Base-by-base conservation (phyloP, 768 basidiomycete species). In the Cytidiella melzeri region DNA sequence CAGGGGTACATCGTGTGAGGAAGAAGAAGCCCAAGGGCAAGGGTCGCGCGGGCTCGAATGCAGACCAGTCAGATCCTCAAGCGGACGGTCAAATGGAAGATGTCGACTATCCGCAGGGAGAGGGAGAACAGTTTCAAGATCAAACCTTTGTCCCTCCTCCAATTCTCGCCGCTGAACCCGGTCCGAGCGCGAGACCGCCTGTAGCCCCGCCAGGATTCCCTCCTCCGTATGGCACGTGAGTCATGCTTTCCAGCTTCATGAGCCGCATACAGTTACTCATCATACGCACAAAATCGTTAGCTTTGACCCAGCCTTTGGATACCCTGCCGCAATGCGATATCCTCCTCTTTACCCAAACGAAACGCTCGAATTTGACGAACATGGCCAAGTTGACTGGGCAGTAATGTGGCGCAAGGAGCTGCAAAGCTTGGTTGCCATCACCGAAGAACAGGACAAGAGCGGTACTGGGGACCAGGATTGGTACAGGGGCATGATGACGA, bases 1-100 rank as follows among this genome's bases (percentile, higher is more conserved):
- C 90, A 3, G 90, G 90, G 28, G 90, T 92, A 26, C 90, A 92
- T 61, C 82, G 90, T 21, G 77, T 91, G 47, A 84, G 90, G 61
- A 92, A 92, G 70, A 92, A 91, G 75, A 88, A 90, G 61, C 74
- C 76, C 39, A 85, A 88, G 65, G 72, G 74, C 15, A 64, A 70
- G 28, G 19, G 27, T 28, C 12, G 51, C 45, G 62, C 44, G 30
- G 9, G 15, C 9, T 34, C 30, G 30, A 34, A 34, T 15, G 9
- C 30, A 34, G 30, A 34, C 9, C 30, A 34, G 30, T n/a, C n/a
- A n/a, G 30, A 34, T 15, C 30, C 30, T 7, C 30, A 34, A 15
- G 30, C 9, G 9, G 30, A 34, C 30, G n/a, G n/a, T n/a, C 30
- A 34, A 34, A 37, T 34, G 20, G 57, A 73, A 18, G 83, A 86